phyloP scores from a whole-genome alignment of 2,329 filamentous ascomycete genomes.

The Plenodomus lindquistii region DNA sequence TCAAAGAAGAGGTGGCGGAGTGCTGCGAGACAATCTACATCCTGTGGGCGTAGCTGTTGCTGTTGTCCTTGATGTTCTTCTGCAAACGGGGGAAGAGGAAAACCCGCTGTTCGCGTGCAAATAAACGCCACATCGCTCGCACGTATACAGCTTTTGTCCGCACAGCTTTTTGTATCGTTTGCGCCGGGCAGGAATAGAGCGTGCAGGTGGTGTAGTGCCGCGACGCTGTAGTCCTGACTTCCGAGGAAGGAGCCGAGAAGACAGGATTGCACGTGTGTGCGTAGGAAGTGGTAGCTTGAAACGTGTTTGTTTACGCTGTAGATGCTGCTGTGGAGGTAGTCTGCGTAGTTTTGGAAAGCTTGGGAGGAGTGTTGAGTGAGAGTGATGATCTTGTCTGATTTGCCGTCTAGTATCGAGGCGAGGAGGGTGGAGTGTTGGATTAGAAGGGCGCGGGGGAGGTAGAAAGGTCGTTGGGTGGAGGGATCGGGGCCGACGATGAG shows the following conservation, averaged over 20 bases:
- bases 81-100: not conserved
- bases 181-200: not conserved
- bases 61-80: no score
- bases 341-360: slow-evolving; percentile 21
- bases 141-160: slow-evolving; percentile 3
- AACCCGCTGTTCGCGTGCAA: slow-evolving; percentile 1
- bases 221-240: slow-evolving; percentile 7
- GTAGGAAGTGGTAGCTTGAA: slow-evolving; percentile 10
- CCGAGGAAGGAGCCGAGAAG: slow-evolving; percentile 14
- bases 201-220: slow-evolving; percentile 13
- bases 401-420: not conserved
- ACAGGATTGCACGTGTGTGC: slow-evolving; percentile 6
- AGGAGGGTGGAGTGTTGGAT: slow-evolving; percentile 9
- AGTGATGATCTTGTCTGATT: not conserved
- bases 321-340: slow-evolving; percentile 21
- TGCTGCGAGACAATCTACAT: not conserved
- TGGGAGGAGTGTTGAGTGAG: not conserved
- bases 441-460: slow-evolving; percentile 9
- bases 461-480: slow-evolving; percentile 9
- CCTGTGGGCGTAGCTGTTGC: not conserved
- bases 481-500: slow-evolving; percentile 9
- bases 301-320: slow-evolving; percentile 17
- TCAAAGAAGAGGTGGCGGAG: slow-evolving; percentile 21
- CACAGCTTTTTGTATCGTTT: not conserved
- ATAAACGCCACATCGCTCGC: slow-evolving; percentile 15